Base-by-base conservation (phyloP, 1,139 yeast genomes). In the Suhomyces terraborum region DNA sequence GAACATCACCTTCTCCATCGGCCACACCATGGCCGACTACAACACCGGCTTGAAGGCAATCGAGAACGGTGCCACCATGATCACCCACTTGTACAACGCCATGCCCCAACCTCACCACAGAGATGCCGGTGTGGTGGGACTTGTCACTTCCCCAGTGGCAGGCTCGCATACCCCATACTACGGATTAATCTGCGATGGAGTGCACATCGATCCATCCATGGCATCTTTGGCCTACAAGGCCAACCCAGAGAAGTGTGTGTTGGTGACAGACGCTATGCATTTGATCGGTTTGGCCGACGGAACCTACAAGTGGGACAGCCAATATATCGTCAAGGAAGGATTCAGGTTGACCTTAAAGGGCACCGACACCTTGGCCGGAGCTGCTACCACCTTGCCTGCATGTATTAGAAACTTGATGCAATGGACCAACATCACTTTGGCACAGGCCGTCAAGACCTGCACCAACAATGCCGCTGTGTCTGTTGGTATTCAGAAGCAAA, bases 51-150 rank as follows among this genome's bases (percentile, higher is more conserved):
- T 73, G 16, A 62, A 69, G 42, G 84, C 85, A 0, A 64, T 79
- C 22, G 61, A 66, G 16, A 57, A 67, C 14, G 85, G 85, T 21
- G 82, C 82, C 17, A 58, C 75, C 21, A 79, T 80, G 84, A 66
- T 80, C 38, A 80, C 86, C 5, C 86, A 80, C 53, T 67, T 80
- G 46, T 80, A 77, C 59, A 80, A 80, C 52, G 86, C 86, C 50
- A 80, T 80, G 86, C 82, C 83, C 3, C 82, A 77, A 54, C 82
- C 82, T 2, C 84, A 79, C 52, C 84, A 80, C 52, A 65, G 86
- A 52, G 77, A 79, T 38, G 79, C 78, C 8, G 84, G 85, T 10
- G 75, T 79, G 13, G 69, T 79, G 25, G 85, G 85, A 4, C 64
- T 80, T 33, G 67, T 79, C 24, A 73, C 75, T 20, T 64, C 67